A percentile compares a stretch with the other conserved stretches of the same genome.
Conservation (phyloP, 768 basidiomycete species). For the Lactifluus pinguis region DNA sequence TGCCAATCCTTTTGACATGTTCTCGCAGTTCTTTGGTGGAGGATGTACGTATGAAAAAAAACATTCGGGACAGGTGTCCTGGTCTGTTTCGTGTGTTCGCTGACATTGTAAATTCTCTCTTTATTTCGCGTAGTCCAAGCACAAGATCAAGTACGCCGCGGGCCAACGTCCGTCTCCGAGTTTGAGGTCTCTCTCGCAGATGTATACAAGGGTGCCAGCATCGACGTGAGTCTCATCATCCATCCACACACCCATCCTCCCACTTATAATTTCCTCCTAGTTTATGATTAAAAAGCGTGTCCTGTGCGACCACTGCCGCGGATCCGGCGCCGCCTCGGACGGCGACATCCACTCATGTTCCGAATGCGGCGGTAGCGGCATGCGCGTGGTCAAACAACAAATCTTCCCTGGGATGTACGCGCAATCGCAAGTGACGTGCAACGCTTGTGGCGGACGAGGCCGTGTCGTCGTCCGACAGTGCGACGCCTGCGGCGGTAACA, state of each 20-base stretch:
- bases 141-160: slow-evolving; percentile 60
- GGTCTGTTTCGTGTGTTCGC: neutral
- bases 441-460: slow-evolving; percentile 79
- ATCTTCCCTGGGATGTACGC: slow-evolving; percentile 97
- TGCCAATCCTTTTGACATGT: slow-evolving; percentile 90
- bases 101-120: neutral
- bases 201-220: slow-evolving; percentile 78
- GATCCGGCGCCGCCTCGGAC: slow-evolving; percentile 87
- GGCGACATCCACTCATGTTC: slow-evolving; percentile 81
- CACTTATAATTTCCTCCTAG: slow-evolving; percentile 33
- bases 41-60: slow-evolving; percentile 43
- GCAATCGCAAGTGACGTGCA: slow-evolving; percentile 75
- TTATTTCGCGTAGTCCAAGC: slow-evolving; percentile 28
- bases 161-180: slow-evolving; percentile 68
- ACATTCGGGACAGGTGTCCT: too few relatives aligned
- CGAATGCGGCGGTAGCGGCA: slow-evolving; percentile 76
- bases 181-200: slow-evolving; percentile 84
- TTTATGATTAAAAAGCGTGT: slow-evolving; percentile 89
- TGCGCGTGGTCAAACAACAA: slow-evolving; percentile 82
- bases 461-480: slow-evolving; percentile 69
- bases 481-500: slow-evolving; percentile 72
- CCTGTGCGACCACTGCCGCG: slow-evolving; percentile 95
- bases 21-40: slow-evolving; percentile 85
- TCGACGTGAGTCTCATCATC: slow-evolving; percentile 55
- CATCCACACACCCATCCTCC: neutral